Base-by-base conservation (phyloP, 1,284 basidiomycete genomes). In the Rhodotorula glutinis region DNA sequence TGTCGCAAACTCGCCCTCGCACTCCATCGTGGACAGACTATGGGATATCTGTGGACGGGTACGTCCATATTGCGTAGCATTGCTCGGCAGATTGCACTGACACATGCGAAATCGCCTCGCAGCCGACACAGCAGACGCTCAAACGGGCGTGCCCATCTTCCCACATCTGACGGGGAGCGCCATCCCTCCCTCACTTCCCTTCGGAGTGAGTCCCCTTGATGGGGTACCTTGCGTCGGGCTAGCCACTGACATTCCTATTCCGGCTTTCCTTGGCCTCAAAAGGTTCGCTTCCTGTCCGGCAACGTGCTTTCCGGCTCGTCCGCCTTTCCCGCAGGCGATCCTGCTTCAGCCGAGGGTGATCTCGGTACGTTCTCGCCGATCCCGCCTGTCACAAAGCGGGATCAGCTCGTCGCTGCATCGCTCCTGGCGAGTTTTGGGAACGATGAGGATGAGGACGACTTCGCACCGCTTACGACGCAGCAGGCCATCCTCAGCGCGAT, bases 11-110 rank as follows among this genome's bases (percentile, higher is more conserved):
- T 95, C n/a, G 87, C 88, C 3, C 81, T 82, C 58, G 82, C 82
- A 70, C 81, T 95, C 62, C 87, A 91, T 73, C 82, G 79, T 60
- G 86, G 87, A 53, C 93, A 96, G 78, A 88, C 86, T 0, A 83
- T 83, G 53, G 91, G 92, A 0, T 89, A 88, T 73, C 41, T 73
- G 7, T 73, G 71, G 71, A 73, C 69, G 0, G 64, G 66, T 65
- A 21, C 38, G 65, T 41, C 21, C 38, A 3, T 25, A 0, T 41
- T n/a, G 16, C 13, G 19, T 25, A 11, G 4, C 25, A 14, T 21
- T 11, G 3, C 16, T 16, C 9, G 8, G 3, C 13, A 13, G 7
- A 2, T n/a, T 0, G 44, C 17, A 16, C 8, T 57, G 10, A 33
- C 38, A 14, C 7, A 2, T 7, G 2, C 8, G 7, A 21, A 29